A percentile compares a stretch with the other conserved stretches of the same genome.
Evolutionary conservation across 2,329 filamentous ascomycete species (phyloP).

Genomic region (Xylaria sp.): DNA sequence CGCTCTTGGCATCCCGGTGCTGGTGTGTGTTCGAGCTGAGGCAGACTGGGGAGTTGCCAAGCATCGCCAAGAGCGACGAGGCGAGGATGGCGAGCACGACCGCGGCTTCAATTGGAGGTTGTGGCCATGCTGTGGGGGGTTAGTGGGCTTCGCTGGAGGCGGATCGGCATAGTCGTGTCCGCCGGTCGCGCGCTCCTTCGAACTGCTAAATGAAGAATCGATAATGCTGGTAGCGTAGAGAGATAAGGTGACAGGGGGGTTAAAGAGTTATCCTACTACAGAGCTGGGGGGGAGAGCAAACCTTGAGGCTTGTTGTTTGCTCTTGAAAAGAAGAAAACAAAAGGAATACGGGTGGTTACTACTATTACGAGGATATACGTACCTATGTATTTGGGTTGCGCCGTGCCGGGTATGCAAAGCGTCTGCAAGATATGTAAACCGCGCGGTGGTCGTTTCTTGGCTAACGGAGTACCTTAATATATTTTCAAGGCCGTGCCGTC

Average conservation of each 20-base stretch:
- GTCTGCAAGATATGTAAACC: background rate
- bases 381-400: conserved; percentile 6
- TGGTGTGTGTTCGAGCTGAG: conserved; percentile 22
- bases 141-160: conserved; percentile 30
- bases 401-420: conserved; percentile 7
- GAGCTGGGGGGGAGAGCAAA: background rate
- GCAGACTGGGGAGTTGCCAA: conserved; percentile 36
- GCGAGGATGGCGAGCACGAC: conserved; percentile 26
- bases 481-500: conserved; percentile 1
- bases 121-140: conserved; percentile 25
- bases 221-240: conserved; percentile 1
- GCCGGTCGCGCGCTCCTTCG: conserved; percentile 11
- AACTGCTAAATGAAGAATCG: conserved; percentile 9
- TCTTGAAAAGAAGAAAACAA: background rate
- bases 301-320: conserved; percentile 7
- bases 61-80: conserved; percentile 37
- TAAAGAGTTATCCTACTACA: background rate
- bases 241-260: background rate
- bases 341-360: background rate
- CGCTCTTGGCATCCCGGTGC: conserved; percentile 22
- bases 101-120: conserved; percentile 32
- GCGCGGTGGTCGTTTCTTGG: background rate
- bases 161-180: conserved; percentile 28
- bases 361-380: background rate
- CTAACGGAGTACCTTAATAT: conserved; percentile 11